Conservation (phyloP, 1,139 yeast species). For the Lodderomyces metapsilosis region DNA sequence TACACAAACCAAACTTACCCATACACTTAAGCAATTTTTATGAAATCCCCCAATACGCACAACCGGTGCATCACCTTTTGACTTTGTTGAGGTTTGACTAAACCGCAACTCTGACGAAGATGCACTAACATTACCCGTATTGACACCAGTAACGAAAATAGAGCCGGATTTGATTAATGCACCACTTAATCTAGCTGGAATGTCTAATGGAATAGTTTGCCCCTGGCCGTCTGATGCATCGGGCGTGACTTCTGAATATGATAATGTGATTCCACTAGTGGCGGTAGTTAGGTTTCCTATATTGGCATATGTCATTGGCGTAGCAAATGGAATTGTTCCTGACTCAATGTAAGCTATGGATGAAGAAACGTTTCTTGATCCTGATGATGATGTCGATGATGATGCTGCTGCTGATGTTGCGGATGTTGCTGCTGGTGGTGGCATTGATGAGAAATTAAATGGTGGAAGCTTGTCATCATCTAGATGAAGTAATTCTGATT, state of each 20-base stretch:
- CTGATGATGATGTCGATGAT: no score
- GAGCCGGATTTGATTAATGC: conserved; percentile 32
- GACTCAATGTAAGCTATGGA: conserved; percentile 30
- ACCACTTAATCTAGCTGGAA: conserved; percentile 39
- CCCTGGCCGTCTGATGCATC: conserved; percentile 9
- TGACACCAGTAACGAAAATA: conserved; percentile 22
- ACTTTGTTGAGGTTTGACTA: no score
- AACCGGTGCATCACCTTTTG: conserved; percentile 5
- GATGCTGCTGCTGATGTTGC: no score
- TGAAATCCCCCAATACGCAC: background rate
- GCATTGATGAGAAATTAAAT: conserved; percentile 1
- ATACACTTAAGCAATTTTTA: no score
- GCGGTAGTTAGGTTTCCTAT: background rate
- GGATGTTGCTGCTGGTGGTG: background rate
- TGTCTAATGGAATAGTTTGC: conserved; percentile 19
- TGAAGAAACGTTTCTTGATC: background rate
- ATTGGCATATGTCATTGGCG: conserved; percentile 12
- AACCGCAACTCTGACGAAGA: no score
- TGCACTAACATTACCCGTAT: conserved; percentile 1
- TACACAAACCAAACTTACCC: background rate
- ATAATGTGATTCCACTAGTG: conserved; percentile 9
- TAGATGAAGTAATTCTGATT: conserved; percentile 2
- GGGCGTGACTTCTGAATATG: conserved; percentile 15
- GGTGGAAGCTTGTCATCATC: background rate
- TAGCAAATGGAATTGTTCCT: conserved; percentile 41